These are phyloP conservation scores for Mycena pura DNA, from an alignment of 768 basidiomycete genomes.

Conservation along the genomic window DNA sequence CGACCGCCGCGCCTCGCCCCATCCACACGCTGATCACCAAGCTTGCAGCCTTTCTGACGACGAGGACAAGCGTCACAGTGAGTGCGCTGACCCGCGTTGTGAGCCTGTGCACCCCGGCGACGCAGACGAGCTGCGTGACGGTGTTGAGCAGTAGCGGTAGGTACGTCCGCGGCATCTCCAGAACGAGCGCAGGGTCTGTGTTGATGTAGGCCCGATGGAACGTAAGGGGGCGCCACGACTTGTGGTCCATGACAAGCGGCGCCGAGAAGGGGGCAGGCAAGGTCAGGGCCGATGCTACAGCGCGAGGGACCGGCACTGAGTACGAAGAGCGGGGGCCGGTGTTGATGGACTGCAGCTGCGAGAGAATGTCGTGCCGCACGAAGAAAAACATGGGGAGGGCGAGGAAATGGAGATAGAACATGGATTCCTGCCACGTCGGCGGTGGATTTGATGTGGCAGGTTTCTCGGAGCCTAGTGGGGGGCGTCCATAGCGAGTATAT, in stretches of 20 bases:
- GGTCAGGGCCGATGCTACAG: not conserved
- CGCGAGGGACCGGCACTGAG: constrained; percentile 31
- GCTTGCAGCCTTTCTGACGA: constrained; percentile 82
- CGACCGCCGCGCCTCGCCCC: constrained; percentile 37
- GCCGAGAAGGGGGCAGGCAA: constrained; percentile 22
- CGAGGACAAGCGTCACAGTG: constrained; percentile 80
- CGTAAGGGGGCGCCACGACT: constrained; percentile 13
- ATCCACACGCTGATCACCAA: constrained; percentile 74
- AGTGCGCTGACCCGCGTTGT: constrained; percentile 78
- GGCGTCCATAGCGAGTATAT: constrained; percentile 44
- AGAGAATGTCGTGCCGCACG: constrained; percentile 56
- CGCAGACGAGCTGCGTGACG: constrained; percentile 83
- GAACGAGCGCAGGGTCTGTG: constrained; percentile 25
- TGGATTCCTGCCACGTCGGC: constrained; percentile 81
- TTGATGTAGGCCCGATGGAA: constrained; percentile 34
- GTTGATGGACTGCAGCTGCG: constrained; percentile 53
- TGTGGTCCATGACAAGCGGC: constrained; percentile 17
- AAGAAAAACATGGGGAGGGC: constrained; percentile 79
- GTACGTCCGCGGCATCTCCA: constrained; percentile 65
- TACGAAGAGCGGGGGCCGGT: constrained; percentile 43
- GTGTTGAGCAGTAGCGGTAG: constrained; percentile 78
- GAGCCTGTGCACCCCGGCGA: constrained; percentile 85
- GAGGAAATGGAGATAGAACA: constrained; percentile 91
- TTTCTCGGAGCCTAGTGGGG: constrained; percentile 9
- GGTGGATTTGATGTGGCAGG: constrained; percentile 21